phyloP scores from a whole-genome alignment of 768 basidiomycete genomes.

The Calvatia gigantea region DNA sequence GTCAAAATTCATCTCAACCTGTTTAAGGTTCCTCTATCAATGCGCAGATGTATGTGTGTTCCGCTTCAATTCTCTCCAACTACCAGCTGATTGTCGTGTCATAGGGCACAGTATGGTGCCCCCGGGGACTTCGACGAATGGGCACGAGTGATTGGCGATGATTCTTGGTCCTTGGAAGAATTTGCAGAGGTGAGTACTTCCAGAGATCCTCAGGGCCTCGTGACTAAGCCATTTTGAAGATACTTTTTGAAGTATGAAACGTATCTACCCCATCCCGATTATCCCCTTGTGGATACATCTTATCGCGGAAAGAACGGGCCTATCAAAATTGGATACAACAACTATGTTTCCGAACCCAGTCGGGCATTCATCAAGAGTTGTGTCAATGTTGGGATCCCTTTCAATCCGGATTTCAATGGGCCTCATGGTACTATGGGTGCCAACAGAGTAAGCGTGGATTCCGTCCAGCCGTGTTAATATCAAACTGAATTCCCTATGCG shows the following conservation, averaged over 20 bases:
- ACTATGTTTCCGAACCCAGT: conserved; percentile 40
- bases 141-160: conserved; percentile 49
- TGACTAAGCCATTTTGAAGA: conserved; percentile 32
- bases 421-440: conserved; percentile 56
- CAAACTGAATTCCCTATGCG: background rate
- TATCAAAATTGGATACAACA: conserved; percentile 55
- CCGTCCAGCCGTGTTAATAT: background rate
- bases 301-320: conserved; percentile 53
- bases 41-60: conserved; percentile 42
- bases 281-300: conserved; percentile 47
- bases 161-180: conserved; percentile 62
- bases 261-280: conserved; percentile 45
- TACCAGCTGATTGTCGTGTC: background rate
- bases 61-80: background rate
- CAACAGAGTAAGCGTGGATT: conserved; percentile 43
- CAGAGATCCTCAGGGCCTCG: too few relatives aligned
- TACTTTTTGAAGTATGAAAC: conserved; percentile 70
- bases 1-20: background rate
- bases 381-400: conserved; percentile 49
- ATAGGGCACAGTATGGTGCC: conserved; percentile 62
- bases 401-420: conserved; percentile 61
- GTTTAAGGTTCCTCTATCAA: conserved; percentile 61
- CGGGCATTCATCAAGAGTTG: conserved; percentile 57
- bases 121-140: conserved; percentile 73
- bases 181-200: conserved; percentile 37